Conservation (phyloP, 371 early-diverging fungal species). For the Nematocida sp. region DNA sequence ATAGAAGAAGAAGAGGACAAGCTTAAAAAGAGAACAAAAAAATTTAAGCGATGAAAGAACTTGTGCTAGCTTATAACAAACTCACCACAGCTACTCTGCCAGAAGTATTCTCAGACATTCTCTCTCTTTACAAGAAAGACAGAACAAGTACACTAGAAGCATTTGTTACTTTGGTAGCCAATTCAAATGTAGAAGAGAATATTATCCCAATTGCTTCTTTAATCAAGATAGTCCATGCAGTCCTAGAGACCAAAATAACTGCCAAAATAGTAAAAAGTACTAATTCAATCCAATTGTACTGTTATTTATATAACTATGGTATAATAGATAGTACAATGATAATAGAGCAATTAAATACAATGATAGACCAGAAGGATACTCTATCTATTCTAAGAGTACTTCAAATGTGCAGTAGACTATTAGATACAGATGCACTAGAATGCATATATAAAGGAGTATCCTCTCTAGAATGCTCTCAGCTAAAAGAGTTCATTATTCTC, state of each 20-base stretch:
- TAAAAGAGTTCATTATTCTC: slow-evolving; percentile 13
- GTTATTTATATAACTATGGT: slow-evolving; percentile 45
- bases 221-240: slow-evolving; percentile 37
- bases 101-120: slow-evolving; percentile 32
- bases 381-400: slow-evolving; percentile 21
- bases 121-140: not conserved
- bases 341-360: not conserved
- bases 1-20: slow-evolving; percentile 1
- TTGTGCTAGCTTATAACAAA: slow-evolving; percentile 46
- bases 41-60: slow-evolving; percentile 21
- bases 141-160: not conserved
- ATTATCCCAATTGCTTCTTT: slow-evolving; percentile 34
- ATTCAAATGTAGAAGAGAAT: slow-evolving; percentile 12
- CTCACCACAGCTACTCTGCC: slow-evolving; percentile 7
- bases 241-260: slow-evolving; percentile 26
- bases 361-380: not conserved
- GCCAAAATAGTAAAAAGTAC: not conserved
- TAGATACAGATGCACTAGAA: not conserved
- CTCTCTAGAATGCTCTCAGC: not conserved
- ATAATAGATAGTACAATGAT: slow-evolving; percentile 12
- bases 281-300: slow-evolving; percentile 2
- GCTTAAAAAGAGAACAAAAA: slow-evolving; percentile 25
- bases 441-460: not conserved
- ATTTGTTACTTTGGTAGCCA: slow-evolving; percentile 1
- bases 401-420: slow-evolving; percentile 15